Base-by-base conservation (phyloP, 2,329 filamentous ascomycete genomes). In the Aaosphaeria arxii region DNA sequence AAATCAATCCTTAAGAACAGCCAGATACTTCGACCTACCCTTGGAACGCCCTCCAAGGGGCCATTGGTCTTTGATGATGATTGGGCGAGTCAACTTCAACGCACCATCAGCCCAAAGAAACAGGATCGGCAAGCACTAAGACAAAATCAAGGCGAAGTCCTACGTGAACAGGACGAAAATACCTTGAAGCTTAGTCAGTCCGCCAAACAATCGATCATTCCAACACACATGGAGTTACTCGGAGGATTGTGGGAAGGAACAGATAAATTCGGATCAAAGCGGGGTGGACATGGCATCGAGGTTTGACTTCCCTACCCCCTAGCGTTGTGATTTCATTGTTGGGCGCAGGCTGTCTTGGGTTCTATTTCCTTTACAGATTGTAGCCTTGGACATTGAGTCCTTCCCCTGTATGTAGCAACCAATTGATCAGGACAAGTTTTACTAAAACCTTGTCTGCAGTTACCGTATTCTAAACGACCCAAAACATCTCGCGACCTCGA, bases 221-320 rank as follows among this genome's bases (percentile, higher is more conserved):
- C 85, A 17, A 96, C 88, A 17, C 91, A 88, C 63, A 95, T 97
- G 73, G 94, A 96, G 75, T 77, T 96, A 67, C 96, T 96, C 90
- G 92, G 95, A 67, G 95, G 90, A 42, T 77, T 96, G 47, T 96
- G 95, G 71, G 87, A 88, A 83, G 87, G 63, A 43, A 57, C 61
- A 36, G 57, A 71, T 79, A 84, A 82, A 74, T 78, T 78, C 54
- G 45, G 74, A 45, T 76, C 81, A 61, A 81, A 70, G 63, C 53
- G 68, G 59, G 83, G 83, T 58, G 73, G 72, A 61, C 77, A 77
- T 73, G 87, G 88, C 66, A 88, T 92, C 72, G 86, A 97, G 91
- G 94, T 97, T 84, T 87, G 92, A 92, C 72, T 76, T 69, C 69
- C 71, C 71, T 63, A 68, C 64, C 65, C 71, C 56, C 71, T 57